These are phyloP conservation scores for Metschnikowia cubensis DNA, from an alignment of 805 yeast genomes.

Conservation along the genomic window DNA sequence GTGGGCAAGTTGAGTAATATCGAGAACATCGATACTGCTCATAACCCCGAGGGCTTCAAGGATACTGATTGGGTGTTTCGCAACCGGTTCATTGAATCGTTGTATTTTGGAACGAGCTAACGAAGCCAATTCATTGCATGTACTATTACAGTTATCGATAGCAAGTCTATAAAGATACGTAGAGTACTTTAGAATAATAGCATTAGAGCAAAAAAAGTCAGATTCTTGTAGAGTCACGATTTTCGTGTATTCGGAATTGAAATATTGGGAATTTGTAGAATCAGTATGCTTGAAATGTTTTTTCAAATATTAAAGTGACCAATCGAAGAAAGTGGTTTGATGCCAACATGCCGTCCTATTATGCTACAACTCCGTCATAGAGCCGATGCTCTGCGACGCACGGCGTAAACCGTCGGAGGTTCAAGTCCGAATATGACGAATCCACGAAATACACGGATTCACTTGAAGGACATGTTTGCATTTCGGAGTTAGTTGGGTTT, in stretches of 20 bases:
- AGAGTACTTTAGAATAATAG: neutral
- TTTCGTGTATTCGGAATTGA: too few relatives aligned
- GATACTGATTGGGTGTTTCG: conserved; percentile 59
- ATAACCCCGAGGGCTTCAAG: conserved; percentile 37
- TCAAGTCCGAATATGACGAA: neutral
- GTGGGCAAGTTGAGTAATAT: conserved; percentile 60
- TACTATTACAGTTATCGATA: neutral
- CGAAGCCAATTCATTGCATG: neutral
- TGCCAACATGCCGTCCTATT: too few relatives aligned
- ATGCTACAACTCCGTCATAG: too few relatives aligned
- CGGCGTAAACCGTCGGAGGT: neutral
- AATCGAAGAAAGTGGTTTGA: too few relatives aligned
- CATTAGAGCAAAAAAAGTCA: too few relatives aligned
- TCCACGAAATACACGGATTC: too few relatives aligned
- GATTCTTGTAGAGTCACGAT: too few relatives aligned
- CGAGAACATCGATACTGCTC: conserved; percentile 20
- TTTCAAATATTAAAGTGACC: too few relatives aligned
- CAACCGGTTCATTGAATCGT: conserved; percentile 66
- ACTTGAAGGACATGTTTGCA: too few relatives aligned
- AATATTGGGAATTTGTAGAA: too few relatives aligned
- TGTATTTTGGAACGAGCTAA: conserved; percentile 67
- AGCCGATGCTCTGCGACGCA: neutral
- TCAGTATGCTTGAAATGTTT: too few relatives aligned
- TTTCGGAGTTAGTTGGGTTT: too few relatives aligned
- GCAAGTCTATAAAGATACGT: neutral